Evolutionary conservation across 176 grass and related monocot species (phyloP).

Genomic region (Phoenix roebelenii): DNA sequence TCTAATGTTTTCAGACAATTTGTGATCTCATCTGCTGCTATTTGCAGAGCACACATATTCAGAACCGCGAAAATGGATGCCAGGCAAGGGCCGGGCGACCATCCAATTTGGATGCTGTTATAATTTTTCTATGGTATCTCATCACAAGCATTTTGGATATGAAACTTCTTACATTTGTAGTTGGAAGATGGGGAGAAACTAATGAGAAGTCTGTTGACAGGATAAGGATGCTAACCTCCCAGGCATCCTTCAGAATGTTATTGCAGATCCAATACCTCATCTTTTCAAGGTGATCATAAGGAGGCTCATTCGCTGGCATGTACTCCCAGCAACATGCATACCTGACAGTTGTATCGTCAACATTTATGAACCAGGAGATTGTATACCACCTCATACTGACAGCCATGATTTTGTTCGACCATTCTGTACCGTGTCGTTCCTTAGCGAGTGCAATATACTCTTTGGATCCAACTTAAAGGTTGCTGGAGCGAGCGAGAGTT

Average conservation of each 20-base stretch:
- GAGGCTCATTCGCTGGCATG: conserved; percentile 60
- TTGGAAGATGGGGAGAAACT: too few species aligned
- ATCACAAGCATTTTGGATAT: not conserved
- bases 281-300: conserved; percentile 39
- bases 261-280: conserved; percentile 54
- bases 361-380: conserved; percentile 73
- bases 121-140: conserved; percentile 31
- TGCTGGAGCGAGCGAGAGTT: conserved; percentile 48
- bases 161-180: not conserved
- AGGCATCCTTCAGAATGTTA: conserved; percentile 49
- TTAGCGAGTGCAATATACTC: conserved; percentile 68
- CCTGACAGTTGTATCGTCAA: conserved; percentile 91
- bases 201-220: conserved; percentile 29
- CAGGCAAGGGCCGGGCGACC: conserved; percentile 40
- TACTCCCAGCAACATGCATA: conserved; percentile 50
- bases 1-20: too few species aligned
- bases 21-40: conserved; percentile 1
- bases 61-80: conserved; percentile 40
- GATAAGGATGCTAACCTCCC: conserved; percentile 87
- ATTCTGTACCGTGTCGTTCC: conserved; percentile 87
- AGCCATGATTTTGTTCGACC: conserved; percentile 81
- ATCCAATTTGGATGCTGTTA: conserved; percentile 56
- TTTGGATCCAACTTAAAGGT: conserved; percentile 53
- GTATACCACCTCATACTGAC: conserved; percentile 88
- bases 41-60: conserved; percentile 37